Evolutionary conservation across 2,329 filamentous ascomycete genomes (phyloP).

Genomic region (Ceratocystis lukuohia): DNA sequence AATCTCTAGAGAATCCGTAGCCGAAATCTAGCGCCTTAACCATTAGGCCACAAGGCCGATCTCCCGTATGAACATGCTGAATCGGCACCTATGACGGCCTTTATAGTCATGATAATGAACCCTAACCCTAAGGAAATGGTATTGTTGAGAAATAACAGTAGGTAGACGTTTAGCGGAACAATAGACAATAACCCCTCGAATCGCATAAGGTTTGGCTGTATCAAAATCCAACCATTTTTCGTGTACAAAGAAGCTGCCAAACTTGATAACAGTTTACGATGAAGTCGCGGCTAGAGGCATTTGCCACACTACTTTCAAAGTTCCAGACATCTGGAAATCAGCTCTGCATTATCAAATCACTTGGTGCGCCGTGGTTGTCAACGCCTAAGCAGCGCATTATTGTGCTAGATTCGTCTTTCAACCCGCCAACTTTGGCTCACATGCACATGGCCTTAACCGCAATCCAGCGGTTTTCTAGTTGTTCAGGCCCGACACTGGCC

Average conservation of each 20-base stretch:
- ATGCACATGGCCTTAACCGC: constrained; percentile 42
- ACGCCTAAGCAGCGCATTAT: constrained; percentile 29
- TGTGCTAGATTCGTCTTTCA: constrained; percentile 55
- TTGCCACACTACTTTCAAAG: constrained; percentile 6
- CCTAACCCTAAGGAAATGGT: too few relatives aligned
- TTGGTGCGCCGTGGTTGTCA: constrained; percentile 4
- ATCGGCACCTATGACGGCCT: not conserved
- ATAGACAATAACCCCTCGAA: too few relatives aligned
- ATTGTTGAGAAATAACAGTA: too few relatives aligned
- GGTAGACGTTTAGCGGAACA: too few relatives aligned
- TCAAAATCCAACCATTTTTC: not conserved
- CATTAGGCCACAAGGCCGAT: constrained; percentile 11
- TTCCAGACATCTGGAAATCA: constrained; percentile 10
- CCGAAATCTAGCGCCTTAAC: constrained; percentile 14
- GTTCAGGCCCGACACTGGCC: not conserved
- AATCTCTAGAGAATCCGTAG: constrained; percentile 10
- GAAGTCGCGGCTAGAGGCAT: not conserved
- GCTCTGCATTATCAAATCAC: constrained; percentile 4
- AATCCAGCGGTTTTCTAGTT: constrained; percentile 22
- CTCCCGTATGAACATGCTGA: not conserved
- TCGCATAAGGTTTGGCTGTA: not conserved
- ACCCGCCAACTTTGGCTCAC: constrained; percentile 52
- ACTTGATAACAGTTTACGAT: not conserved
- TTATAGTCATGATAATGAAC: fast-evolving
- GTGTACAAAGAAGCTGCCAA: not conserved